These are phyloP conservation scores for Candida germanica DNA, from an alignment of 805 yeast genomes.

Conservation along the genomic window DNA sequence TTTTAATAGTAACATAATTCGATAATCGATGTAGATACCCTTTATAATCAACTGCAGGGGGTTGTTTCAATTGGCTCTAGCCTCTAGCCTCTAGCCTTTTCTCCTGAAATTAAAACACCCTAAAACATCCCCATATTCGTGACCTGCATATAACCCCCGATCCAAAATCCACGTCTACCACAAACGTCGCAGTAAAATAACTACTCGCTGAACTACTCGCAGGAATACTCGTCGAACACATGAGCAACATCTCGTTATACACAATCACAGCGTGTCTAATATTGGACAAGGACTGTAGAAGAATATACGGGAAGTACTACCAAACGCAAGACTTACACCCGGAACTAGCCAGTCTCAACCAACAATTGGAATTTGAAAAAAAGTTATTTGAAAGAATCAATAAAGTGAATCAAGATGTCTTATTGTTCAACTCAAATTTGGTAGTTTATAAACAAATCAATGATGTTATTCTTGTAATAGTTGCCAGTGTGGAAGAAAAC, in stretches of 20 bases:
- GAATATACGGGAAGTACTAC: slow-evolving; percentile 85
- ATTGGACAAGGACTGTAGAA: slow-evolving; percentile 74
- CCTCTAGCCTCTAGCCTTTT: no score
- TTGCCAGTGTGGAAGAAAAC: slow-evolving; percentile 79
- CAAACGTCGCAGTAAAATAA: no score
- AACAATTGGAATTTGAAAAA: slow-evolving; percentile 76
- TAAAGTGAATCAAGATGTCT: slow-evolving; percentile 75
- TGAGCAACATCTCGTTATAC: slow-evolving; percentile 62
- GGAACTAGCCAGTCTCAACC: slow-evolving; percentile 35
- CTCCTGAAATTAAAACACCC: no score
- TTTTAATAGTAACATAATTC: no score
- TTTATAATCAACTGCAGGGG: no score
- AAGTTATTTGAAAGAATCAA: slow-evolving; percentile 70
- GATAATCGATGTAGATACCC: no score
- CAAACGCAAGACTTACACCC: slow-evolving; percentile 44
- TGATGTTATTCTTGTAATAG: slow-evolving; percentile 68
- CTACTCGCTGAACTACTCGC: no score
- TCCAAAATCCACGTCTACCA: no score
- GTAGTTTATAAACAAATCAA: slow-evolving; percentile 84
- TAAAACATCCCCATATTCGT: no score
- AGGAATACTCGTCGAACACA: no score
- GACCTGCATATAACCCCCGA: no score
- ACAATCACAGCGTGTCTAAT: slow-evolving; percentile 77
- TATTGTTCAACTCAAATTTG: slow-evolving; percentile 73
- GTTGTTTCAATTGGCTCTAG: no score